phyloP scores from a whole-genome alignment of 2,329 filamentous ascomycete species.

The Talaromyces marneffei region DNA sequence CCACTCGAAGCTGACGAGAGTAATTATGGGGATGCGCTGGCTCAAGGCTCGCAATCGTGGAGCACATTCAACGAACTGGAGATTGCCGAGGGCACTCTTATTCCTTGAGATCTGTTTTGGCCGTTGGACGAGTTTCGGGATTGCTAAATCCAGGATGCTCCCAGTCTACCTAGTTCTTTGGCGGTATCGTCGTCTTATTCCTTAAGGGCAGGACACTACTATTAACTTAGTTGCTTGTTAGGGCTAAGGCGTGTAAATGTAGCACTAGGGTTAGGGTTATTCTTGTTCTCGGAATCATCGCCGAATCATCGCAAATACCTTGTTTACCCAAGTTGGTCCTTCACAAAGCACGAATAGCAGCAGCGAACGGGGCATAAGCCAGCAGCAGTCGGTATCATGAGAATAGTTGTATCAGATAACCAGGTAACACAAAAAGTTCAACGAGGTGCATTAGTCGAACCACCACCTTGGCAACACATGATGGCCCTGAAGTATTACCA shows the following conservation, averaged over 20 bases:
- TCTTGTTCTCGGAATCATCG: no score
- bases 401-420: background rate
- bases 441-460: background rate
- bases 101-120: background rate
- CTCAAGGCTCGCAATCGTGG: background rate
- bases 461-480: background rate
- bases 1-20: background rate
- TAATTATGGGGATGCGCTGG: background rate
- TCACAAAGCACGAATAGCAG: no score
- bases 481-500: background rate
- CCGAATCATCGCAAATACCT: no score
- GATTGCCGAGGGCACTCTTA: background rate
- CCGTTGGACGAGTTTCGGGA: background rate
- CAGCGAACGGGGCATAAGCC: no score
- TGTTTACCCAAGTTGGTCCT: no score
- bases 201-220: no score
- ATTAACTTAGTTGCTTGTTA: no score
- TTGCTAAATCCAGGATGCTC: background rate
- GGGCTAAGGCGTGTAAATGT: no score
- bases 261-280: no score
- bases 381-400: no score
- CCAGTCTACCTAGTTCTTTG: no score
- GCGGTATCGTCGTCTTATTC: no score
- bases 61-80: background rate
- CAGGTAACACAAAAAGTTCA: background rate